A percentile compares a stretch with the other conserved stretches of the same genome.
Conservation (phyloP, 352 stramenopile species). For the Pythium sp. region DNA sequence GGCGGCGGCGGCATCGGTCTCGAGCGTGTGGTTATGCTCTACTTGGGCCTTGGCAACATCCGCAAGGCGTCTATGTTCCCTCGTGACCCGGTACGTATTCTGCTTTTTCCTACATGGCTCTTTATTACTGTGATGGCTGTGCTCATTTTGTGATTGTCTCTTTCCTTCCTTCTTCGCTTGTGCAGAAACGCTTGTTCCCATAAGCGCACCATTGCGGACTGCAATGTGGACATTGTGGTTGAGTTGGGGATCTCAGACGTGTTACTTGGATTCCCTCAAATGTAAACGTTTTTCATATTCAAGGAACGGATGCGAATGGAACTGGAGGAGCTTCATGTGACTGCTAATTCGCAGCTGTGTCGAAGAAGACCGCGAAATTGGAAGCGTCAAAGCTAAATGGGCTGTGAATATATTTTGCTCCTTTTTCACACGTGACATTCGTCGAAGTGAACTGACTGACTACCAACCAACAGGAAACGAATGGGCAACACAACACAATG, state of each 20-base stretch:
- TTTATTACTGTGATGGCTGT: neutral
- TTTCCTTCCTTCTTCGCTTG: neutral
- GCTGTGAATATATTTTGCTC: neutral
- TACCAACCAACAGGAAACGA: neutral
- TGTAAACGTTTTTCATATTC: neutral
- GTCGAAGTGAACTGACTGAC: neutral
- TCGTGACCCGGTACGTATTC: conserved; percentile 87
- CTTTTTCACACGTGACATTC: neutral
- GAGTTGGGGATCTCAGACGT: neutral
- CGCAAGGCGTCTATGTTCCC: conserved; percentile 99
- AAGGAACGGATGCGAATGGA: neutral
- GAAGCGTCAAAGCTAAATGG: neutral
- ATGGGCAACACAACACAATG: neutral
- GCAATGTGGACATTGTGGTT: neutral
- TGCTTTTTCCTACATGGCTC: neutral
- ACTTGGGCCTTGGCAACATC: conserved; percentile 98
- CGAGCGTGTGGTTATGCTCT: conserved; percentile 99
- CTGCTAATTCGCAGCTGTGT: neutral
- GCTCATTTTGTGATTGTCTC: conserved; percentile 13
- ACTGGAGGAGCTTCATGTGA: neutral
- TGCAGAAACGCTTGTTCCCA: conserved; percentile 62
- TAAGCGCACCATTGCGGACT: conserved; percentile 22
- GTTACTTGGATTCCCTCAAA: neutral
- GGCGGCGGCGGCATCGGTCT: conserved; percentile 98
- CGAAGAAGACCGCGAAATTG: neutral